Base-by-base conservation (phyloP, 2,329 filamentous ascomycete species). In the Monilinia vaccinii-corymbosi region DNA sequence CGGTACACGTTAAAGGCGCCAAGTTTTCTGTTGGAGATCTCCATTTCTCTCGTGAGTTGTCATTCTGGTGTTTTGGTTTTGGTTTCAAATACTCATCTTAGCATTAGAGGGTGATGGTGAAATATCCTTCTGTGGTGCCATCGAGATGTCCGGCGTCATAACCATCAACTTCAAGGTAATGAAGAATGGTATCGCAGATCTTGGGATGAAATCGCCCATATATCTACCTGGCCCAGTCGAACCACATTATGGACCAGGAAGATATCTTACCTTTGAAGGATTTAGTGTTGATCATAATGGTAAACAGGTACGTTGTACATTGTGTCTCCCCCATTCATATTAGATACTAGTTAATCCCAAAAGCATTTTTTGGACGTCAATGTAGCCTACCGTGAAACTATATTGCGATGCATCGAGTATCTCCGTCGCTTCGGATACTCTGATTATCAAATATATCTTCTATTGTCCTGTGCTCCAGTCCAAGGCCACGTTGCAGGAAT, bases 81-180 rank as follows among this genome's bases (percentile, higher is more conserved):
- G n/a, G 28, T 46, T 28, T 13, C 13, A n/a, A 13, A 34, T 14
- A 7, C 21, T 51, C 18, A 58, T 34, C 7, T 28, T 48, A 11
- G 95, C 94, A 73, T 86, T 84, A 4, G 88, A 95, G 74, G 91
- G 91, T 10, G 91, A 96, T 70, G 91, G 91, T 8, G 91, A 96
- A 72, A 95, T 96, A 62, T 90, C 85, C 3, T 97, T 91, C 71
- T 91, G 88, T 65, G 88, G 88, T 23, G 92, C 91, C 7, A 97
- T 96, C 68, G 92, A 97, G 73, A 97, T 97, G 89, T 90, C 91
- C 0, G 91, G 91, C 5, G 78, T 90, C 47, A 96, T 96, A 67
- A 96, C 91, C 3, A 82, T 96, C 73, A 96, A 94, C 69, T 92
- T 96, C 77, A 85, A 83, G 53, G 88, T 96, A 18, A 85, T 96